Percentiles rank a stretch among this genome's conserved stretches.
These are phyloP conservation scores for Petasospora rhodanensis DNA, from an alignment of 1,139 yeast species.

Conservation along the genomic window DNA sequence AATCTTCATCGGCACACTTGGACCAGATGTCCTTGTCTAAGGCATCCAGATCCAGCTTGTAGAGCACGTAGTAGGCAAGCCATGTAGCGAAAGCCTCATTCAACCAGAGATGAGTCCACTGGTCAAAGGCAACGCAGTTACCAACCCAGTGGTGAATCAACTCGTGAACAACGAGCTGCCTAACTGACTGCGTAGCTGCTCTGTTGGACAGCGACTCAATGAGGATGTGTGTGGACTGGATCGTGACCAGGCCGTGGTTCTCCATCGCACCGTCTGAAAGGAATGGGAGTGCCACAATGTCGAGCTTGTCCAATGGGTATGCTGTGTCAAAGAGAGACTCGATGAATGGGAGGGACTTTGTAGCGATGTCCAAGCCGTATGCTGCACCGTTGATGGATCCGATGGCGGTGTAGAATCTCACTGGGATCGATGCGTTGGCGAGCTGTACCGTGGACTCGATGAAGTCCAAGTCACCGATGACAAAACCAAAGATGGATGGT, in stretches of 20 bases:
- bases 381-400: conserved; percentile 46
- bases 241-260: conserved; percentile 65
- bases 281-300: conserved; percentile 63
- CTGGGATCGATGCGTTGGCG: conserved; percentile 32
- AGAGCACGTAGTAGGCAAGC: conserved; percentile 47
- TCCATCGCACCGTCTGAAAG: conserved; percentile 77
- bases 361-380: conserved; percentile 42
- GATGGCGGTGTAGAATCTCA: conserved; percentile 51
- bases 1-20: conserved; percentile 32
- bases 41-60: conserved; percentile 30
- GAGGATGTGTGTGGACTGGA: conserved; percentile 49
- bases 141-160: conserved; percentile 79
- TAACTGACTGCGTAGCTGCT: conserved; percentile 31
- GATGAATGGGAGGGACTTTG: conserved; percentile 42
- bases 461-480: conserved; percentile 58
- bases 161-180: conserved; percentile 64
- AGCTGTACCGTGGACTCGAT: conserved; percentile 34
- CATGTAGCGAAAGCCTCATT: conserved; percentile 75
- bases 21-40: conserved; percentile 30
- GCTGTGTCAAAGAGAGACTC: conserved; percentile 37
- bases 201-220: conserved; percentile 31
- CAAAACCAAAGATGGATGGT: conserved; percentile 61
- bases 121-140: conserved; percentile 57
- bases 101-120: conserved; percentile 66
- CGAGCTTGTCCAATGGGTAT: conserved; percentile 60